These are phyloP conservation scores for Phoma sp. DNA, from an alignment of 2,329 filamentous ascomycete genomes.

Conservation along the genomic window DNA sequence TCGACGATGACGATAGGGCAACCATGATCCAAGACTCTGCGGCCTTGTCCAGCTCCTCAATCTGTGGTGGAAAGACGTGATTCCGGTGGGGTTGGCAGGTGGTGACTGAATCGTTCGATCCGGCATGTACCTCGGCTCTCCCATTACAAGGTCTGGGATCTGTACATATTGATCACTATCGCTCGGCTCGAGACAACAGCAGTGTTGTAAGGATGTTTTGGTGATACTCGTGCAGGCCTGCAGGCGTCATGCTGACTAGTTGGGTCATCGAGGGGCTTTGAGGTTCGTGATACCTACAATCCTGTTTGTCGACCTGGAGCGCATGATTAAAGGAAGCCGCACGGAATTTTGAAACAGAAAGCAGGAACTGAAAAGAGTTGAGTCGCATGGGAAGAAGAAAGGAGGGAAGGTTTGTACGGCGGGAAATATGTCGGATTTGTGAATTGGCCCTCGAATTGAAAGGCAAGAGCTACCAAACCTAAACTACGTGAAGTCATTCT, in stretches of 20 bases:
- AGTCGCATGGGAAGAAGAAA: not conserved
- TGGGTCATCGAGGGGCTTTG: not conserved
- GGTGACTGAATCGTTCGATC: not conserved
- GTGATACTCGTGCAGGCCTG: not conserved
- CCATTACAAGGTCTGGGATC: not conserved
- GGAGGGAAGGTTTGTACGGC: too few species aligned
- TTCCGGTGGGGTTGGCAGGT: slow-evolving; percentile 3
- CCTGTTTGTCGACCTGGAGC: not conserved
- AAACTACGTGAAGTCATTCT: not conserved
- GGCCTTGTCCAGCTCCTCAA: not conserved
- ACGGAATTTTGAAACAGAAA: not conserved
- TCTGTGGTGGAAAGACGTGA: not conserved
- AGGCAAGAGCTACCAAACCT: not conserved
- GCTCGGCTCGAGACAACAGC: not conserved
- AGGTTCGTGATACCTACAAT: not conserved
- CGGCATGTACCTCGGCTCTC: slow-evolving; percentile 8
- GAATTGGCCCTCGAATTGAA: not conserved
- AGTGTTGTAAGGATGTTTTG: not conserved
- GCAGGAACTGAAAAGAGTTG: not conserved
- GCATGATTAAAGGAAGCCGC: not conserved
- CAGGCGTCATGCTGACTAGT: not conserved
- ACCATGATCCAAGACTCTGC: not conserved
- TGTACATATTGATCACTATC: not conserved
- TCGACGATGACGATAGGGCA: slow-evolving; percentile 2
- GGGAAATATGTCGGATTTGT: not conserved